Base-by-base conservation (phyloP, 2,329 filamentous ascomycete genomes). In the Nannizziopsis arthrosporioides region DNA sequence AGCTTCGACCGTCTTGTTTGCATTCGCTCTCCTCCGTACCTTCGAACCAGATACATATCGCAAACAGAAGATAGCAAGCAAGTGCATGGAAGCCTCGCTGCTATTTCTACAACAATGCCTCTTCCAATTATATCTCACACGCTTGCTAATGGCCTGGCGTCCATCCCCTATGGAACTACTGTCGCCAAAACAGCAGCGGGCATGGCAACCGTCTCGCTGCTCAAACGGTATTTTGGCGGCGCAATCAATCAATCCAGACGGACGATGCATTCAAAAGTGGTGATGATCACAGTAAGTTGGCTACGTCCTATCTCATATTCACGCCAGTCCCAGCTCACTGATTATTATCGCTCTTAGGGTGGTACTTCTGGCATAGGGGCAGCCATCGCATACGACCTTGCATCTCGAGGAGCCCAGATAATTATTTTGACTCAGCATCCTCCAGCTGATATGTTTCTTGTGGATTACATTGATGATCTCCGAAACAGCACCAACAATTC, bases 281-380 rank as follows among this genome's bases (percentile, higher is more conserved):
- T 95, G 39, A 82, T 98, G 73, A 78, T 98, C 45, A 98, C 92
- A 14, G 89, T 82, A 73, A 44, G 69, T 27, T 27, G 22, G 22
- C 7, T 18, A 22, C 12, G 10, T 19, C 14, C 51, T 31, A 32
- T 41, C 2, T 19, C 18, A 5, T 22, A 27, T 7, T 8, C 30
- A 18, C 12, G 17, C 7, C 35, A 31, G 22, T n/a, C 31, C 22
- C 47, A 35, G n/a, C 35, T 17, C 10, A 18, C 45, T 38, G 17
- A 48, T 15, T 35, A 19, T 32, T 5, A 2, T 3, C 17, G 17
- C 18, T 17, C 4, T 12, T 42, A 83, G 80, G 82, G 92, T 56
- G 92, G 90, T 22, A 98, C 92, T 45, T 90, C 89, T 40, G 92
- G 92, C 11, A 84, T 98, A 62, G 92, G 92, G 43, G 85, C 87